Evolutionary conservation across 23 red algal genomes (phyloP).

Genomic region (Chondrus crispus): DNA sequence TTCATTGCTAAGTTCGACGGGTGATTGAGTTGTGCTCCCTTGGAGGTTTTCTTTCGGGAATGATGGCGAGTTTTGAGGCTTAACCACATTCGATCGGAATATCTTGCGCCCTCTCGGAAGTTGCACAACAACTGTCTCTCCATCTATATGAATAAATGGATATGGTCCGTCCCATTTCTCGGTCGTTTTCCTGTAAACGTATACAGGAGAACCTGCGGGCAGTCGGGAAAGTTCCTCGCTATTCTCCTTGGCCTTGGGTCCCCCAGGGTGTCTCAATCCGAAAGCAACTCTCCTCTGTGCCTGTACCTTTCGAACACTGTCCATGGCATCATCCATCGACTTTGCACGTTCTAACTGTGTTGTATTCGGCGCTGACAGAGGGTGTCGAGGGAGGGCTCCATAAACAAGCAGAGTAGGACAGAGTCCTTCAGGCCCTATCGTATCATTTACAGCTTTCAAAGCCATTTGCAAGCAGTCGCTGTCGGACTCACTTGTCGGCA

Average conservation of each 20-base stretch:
- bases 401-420: constrained; percentile 11
- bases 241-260: background rate
- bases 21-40: too few species aligned
- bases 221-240: background rate
- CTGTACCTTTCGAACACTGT: constrained; percentile 25
- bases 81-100: constrained; percentile 23
- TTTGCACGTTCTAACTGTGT: background rate
- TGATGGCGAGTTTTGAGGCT: too few species aligned
- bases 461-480: constrained; percentile 19
- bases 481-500: background rate
- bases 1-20: too few species aligned
- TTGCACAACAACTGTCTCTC: constrained; percentile 41
- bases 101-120: background rate
- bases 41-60: too few species aligned
- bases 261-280: background rate
- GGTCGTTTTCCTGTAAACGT: background rate
- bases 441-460: constrained; percentile 3
- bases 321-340: background rate
- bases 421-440: constrained; percentile 22
- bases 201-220: background rate
- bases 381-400: background rate
- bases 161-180: constrained; percentile 24
- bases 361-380: background rate
- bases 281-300: constrained; percentile 13
- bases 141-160: background rate